A percentile compares a stretch with the other conserved stretches of the same genome.
phyloP scores from a whole-genome alignment of 208 protist species.

The Trypanosoma theileri region DNA sequence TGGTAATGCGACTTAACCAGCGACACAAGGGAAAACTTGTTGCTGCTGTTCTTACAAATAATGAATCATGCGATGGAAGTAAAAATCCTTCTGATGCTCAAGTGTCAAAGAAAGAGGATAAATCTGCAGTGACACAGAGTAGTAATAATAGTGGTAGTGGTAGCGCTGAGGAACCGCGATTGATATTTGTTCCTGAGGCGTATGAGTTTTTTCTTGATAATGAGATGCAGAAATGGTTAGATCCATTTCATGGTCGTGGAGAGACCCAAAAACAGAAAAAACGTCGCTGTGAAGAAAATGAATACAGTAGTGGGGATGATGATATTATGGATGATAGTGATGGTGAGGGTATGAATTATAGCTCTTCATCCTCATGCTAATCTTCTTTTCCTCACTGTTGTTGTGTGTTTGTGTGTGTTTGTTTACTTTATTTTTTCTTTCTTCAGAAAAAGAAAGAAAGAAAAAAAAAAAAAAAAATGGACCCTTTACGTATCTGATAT shows the following conservation, averaged over 20 bases:
- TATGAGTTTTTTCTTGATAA: constrained; percentile 31
- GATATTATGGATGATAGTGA: constrained; percentile 23
- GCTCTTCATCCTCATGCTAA: constrained; percentile 21
- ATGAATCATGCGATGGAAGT: neutral
- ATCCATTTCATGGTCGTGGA: constrained; percentile 29
- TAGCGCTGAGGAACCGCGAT: constrained; percentile 1
- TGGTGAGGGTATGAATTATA: constrained; percentile 11
- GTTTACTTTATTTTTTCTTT: too few species aligned
- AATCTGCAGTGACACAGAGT: neutral
- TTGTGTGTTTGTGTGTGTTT: neutral
- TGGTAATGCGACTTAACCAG: constrained; percentile 45
- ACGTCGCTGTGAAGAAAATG: constrained; percentile 1
- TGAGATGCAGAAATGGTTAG: constrained; percentile 44
- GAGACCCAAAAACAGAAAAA: constrained; percentile 11
- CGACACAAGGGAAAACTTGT: constrained; percentile 31
- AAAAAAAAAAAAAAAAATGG: too few species aligned
- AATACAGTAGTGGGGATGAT: constrained; percentile 18
- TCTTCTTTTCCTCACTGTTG: constrained; percentile 19
- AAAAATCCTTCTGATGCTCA: neutral
- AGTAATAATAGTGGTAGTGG: neutral
- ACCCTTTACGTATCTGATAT: too few species aligned
- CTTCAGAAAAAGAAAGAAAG: too few species aligned
- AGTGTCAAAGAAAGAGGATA: constrained; percentile 1
- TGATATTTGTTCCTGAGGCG: constrained; percentile 34
- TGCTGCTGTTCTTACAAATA: constrained; percentile 16